Conservation (phyloP, 2,329 filamentous ascomycete species). For the Microsporum canis region DNA sequence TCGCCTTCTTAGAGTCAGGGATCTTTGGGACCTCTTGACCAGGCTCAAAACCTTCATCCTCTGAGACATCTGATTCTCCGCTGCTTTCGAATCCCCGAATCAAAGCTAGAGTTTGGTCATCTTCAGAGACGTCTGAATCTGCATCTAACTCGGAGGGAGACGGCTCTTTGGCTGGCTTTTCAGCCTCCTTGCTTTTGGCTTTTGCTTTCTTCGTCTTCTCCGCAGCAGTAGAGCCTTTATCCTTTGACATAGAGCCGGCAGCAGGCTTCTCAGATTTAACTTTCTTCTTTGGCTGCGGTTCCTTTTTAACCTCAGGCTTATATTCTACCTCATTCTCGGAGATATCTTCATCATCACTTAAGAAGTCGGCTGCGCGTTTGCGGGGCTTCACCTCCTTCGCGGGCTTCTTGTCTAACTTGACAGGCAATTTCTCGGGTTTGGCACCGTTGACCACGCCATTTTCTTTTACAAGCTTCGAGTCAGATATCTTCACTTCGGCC, state of each 20-base stretch:
- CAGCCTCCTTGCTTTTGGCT: conserved; percentile 12
- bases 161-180: conserved; percentile 21
- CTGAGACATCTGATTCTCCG: conserved; percentile 38
- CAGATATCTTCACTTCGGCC: conserved; percentile 20
- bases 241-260: conserved; percentile 15
- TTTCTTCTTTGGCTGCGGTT: conserved; percentile 36
- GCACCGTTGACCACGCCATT: conserved; percentile 21
- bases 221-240: conserved; percentile 18
- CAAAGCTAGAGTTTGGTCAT: conserved; percentile 44
- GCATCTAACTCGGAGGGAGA: conserved; percentile 11
- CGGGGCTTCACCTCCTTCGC: conserved; percentile 32
- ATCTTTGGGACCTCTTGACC: conserved; percentile 34
- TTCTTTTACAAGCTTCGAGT: conserved; percentile 21
- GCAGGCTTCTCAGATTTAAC: conserved; percentile 16
- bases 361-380: conserved; percentile 39
- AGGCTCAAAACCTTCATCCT: conserved; percentile 37
- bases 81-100: conserved; percentile 47
- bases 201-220: conserved; percentile 18
- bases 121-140: conserved; percentile 29
- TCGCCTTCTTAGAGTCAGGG: conserved; percentile 36
- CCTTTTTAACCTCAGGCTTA: conserved; percentile 38
- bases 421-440: conserved; percentile 13
- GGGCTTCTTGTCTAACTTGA: conserved; percentile 26
- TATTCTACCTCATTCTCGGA: conserved; percentile 33
- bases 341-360: conserved; percentile 32